Evolutionary conservation across 2,329 filamentous ascomycete genomes (phyloP), one percentile per base, ranked within the genome.

Genomic region (Pyrenochaeta sp.): DNA sequence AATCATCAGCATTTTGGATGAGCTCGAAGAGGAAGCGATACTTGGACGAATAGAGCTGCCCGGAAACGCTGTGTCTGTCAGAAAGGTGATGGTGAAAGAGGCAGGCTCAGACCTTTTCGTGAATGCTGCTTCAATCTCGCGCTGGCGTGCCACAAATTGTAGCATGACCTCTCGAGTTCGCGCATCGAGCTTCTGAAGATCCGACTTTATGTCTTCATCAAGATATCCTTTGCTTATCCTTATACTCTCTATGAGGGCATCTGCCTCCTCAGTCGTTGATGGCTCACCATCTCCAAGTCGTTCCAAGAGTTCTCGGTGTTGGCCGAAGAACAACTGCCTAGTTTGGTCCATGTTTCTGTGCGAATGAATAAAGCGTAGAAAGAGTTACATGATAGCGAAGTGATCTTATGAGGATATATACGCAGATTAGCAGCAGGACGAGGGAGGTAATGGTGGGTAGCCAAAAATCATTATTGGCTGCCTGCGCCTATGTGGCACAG

Each of bases 1-100:
- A 72, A 49, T 77, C 73, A 24, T 77, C 74, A 0, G 72, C 72
- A 58, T 77, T 77, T 49, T 77, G 74, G 5, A 77, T 54, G 3
- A 66, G 28, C 37, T 67, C 64, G 32, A 61, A 61, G 2, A 68
- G 19, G 21, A 65, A 66, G 5, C 51, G 60, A 15, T 54, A 60
- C 9, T 51, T 55, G 4, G 52, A 63, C 0, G 51, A 54, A 36
- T 66, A 66, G 4, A 68, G 41, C 13, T 64, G 37, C 4, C 48
- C 37, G 3, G 61, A 49, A 3, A 62, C 41, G 7, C 61, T 65
- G n/a, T n/a, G n/a, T n/a, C n/a, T n/a, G n/a, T n/a, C n/a, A 18
- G 1, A 14, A 17, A 7, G 28, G 3, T 17, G 17, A 30, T 14
- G 19, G 8, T 8, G 15, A 36, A 23, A 10, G 9, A 18, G 6